phyloP scores from a whole-genome alignment of 805 yeast genomes.

The Tetrapisispora pingtungensis region DNA sequence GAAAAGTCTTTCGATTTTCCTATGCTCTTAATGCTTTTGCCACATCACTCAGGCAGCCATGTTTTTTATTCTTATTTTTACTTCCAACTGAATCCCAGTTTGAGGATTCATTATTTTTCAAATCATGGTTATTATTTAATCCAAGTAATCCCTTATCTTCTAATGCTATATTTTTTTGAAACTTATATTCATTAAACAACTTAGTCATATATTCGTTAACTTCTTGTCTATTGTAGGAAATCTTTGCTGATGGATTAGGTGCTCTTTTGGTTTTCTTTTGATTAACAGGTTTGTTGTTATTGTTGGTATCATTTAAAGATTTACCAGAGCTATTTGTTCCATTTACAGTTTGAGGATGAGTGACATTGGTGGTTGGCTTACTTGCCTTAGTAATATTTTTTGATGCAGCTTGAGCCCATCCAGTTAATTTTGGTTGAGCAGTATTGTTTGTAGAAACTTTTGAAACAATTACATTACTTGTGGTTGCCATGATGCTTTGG shows the following conservation, averaged over 20 bases:
- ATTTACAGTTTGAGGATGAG: not conserved
- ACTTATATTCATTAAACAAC: constrained; percentile 7
- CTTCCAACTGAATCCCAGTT: constrained; percentile 27
- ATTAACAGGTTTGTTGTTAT: constrained; percentile 1
- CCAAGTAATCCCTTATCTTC: constrained; percentile 4
- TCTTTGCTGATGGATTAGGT: constrained; percentile 2
- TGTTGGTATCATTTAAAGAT: constrained; percentile 2
- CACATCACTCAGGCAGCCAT: constrained; percentile 20
- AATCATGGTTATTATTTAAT: constrained; percentile 2
- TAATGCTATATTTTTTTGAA: constrained; percentile 6
- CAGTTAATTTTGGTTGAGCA: constrained; percentile 20
- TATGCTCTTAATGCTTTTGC: constrained; percentile 15
- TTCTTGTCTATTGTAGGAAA: constrained; percentile 22
- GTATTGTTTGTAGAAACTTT: constrained; percentile 1
- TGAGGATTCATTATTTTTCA: constrained; percentile 6
- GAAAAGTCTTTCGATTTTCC: not conserved
- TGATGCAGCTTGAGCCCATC: constrained; percentile 29
- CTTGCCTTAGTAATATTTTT: constrained; percentile 6
- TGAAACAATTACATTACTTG: not conserved
- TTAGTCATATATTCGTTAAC: constrained; percentile 16
- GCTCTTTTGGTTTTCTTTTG: not conserved
- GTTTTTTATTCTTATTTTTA: constrained; percentile 21
- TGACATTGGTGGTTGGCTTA: not conserved
- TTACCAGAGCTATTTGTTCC: not conserved
- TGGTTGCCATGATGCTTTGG: constrained; percentile 5